Conservation (phyloP, 371 early-diverging fungal genomes). For the Zychaea mexicana region DNA sequence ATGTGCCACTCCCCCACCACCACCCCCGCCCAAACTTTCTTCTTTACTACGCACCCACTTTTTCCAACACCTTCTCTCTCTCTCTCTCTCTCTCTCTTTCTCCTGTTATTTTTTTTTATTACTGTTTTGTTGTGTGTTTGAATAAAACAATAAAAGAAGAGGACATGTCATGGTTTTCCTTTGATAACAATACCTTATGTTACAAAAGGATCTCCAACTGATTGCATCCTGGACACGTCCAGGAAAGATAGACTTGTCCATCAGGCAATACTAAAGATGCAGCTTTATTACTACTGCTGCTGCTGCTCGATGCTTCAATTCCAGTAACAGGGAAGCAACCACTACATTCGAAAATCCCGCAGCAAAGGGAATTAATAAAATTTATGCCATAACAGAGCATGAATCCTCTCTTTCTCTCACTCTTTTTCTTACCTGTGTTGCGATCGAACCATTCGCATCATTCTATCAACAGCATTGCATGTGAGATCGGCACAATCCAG, state of each 20-base stretch:
- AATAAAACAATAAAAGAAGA: neutral
- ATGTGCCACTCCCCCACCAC: neutral
- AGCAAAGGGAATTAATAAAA: neutral
- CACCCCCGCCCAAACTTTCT: too few species aligned
- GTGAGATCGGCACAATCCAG: constrained; percentile 11
- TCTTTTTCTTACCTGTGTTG: constrained; percentile 6
- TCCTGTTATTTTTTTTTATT: neutral
- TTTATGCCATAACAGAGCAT: neutral
- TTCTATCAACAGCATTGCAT: neutral
- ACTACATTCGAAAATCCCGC: too few species aligned
- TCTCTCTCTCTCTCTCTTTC: neutral
- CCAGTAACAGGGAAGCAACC: too few species aligned
- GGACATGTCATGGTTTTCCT: too few species aligned
- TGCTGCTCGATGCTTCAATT: neutral
- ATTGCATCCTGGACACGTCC: constrained; percentile 17
- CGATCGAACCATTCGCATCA: constrained; percentile 2
- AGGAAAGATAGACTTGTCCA: constrained; percentile 11
- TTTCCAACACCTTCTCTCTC: too few species aligned
- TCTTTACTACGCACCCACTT: too few species aligned
- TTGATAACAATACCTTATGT: too few species aligned
- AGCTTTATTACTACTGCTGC: neutral
- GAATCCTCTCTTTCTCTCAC: too few species aligned
- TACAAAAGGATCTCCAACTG: constrained; percentile 19
- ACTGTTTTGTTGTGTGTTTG: neutral
- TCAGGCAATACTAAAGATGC: constrained; percentile 3